A percentile compares a stretch with the other conserved stretches of the same genome.
Evolutionary conservation across 2,329 filamentous ascomycete species (phyloP).

Genomic region (Rhinocladiella mackenziei): DNA sequence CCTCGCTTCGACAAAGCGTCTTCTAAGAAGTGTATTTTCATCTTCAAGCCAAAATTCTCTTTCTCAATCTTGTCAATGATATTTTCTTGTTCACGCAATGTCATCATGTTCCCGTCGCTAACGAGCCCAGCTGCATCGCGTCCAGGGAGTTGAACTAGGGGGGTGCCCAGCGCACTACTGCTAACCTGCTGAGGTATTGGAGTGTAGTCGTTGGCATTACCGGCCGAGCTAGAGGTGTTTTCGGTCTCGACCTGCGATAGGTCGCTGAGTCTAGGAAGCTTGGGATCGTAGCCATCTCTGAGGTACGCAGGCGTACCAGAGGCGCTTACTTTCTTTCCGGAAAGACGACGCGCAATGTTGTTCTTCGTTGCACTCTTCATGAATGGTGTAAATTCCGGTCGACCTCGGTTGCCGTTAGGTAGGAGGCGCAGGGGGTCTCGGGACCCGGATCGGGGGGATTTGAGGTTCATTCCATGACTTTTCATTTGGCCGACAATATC

Average conservation of each 20-base stretch:
- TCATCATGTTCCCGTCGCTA: slow-evolving; percentile 84
- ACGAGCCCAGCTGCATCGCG: slow-evolving; percentile 64
- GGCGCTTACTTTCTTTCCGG: slow-evolving; percentile 57
- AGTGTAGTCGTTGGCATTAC: slow-evolving; percentile 61
- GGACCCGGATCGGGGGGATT: slow-evolving; percentile 71
- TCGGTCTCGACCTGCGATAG: slow-evolving; percentile 64
- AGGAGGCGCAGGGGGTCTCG: slow-evolving; percentile 67
- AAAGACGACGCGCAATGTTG: slow-evolving; percentile 54
- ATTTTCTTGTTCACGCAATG: slow-evolving; percentile 88
- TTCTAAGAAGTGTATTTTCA: slow-evolving; percentile 96
- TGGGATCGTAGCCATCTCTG: slow-evolving; percentile 66
- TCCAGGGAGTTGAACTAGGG: slow-evolving; percentile 65
- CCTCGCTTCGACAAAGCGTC: slow-evolving; percentile 83
- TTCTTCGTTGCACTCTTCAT: slow-evolving; percentile 75
- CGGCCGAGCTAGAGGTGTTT: slow-evolving; percentile 61
- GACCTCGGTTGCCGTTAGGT: slow-evolving; percentile 52
- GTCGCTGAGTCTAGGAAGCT: slow-evolving; percentile 68
- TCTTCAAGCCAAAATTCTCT: slow-evolving; percentile 93
- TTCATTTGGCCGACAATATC: slow-evolving; percentile 73
- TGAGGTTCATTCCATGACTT: slow-evolving; percentile 53
- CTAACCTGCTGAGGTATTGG: slow-evolving; percentile 73
- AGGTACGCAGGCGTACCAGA: slow-evolving; percentile 66
- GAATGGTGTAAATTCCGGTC: slow-evolving; percentile 86
- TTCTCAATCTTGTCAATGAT: slow-evolving; percentile 93
- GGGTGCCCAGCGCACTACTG: slow-evolving; percentile 80